These are phyloP conservation scores for Saturnispora ahearnii DNA, from an alignment of 805 yeast species.

Conservation along the genomic window DNA sequence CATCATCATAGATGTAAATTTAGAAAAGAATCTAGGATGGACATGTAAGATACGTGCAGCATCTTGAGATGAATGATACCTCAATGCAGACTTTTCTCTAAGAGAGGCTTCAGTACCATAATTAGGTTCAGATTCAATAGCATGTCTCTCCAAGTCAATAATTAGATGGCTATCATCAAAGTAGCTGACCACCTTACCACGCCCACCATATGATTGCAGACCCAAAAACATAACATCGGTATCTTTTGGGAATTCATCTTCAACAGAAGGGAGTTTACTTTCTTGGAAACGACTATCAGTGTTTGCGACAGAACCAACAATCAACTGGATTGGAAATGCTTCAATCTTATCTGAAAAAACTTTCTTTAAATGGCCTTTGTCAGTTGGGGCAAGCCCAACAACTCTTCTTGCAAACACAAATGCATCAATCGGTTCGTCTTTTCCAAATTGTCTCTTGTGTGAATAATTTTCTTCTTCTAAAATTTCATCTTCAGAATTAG, in stretches of 20 bases:
- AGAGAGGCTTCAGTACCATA: constrained; percentile 55
- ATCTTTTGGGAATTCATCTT: constrained; percentile 70
- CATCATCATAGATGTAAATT: constrained; percentile 64
- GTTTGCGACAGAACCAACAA: constrained; percentile 66
- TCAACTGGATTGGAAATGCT: constrained; percentile 65
- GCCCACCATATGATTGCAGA: constrained; percentile 79
- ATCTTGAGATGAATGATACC: constrained; percentile 57
- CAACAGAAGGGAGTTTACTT: constrained; percentile 66
- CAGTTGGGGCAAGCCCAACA: constrained; percentile 64
- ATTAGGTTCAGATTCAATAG: constrained; percentile 46
- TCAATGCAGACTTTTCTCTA: constrained; percentile 45
- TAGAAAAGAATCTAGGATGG: constrained; percentile 60
- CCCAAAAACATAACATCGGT: constrained; percentile 74
- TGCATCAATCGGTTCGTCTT: constrained; percentile 34
- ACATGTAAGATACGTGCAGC: constrained; percentile 51
- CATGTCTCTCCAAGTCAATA: constrained; percentile 8
- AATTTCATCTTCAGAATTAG: constrained; percentile 9
- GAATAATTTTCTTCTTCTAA: constrained; percentile 8
- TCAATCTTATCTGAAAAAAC: constrained; percentile 48
- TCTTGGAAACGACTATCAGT: constrained; percentile 68
- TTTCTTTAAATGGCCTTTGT: constrained; percentile 69
- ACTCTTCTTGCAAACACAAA: constrained; percentile 67
- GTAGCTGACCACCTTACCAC: constrained; percentile 59
- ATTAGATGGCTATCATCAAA: constrained; percentile 36
- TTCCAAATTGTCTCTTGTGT: not conserved